Evolutionary conservation across 768 basidiomycete species (phyloP), one percentile per base, ranked within the genome.

Genomic region (Trametes cubensis): DNA sequence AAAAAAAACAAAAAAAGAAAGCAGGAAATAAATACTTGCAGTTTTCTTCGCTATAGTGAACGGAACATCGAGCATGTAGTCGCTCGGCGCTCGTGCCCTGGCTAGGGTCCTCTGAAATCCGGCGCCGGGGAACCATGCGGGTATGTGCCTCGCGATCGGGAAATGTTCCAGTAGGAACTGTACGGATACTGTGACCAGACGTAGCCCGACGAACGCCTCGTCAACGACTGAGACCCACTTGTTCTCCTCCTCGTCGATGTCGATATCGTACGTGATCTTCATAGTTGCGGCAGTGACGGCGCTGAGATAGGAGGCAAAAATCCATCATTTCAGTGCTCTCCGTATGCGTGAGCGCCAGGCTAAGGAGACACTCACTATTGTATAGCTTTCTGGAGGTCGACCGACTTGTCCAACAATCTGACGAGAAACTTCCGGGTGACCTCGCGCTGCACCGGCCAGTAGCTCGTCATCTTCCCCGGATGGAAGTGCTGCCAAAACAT

Each of bases 111-210:
- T 55, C 46, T 69, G 63, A 62, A 69, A 72, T 0, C 58, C 58
- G 6, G 69, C 70, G 4, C 71, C 71, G 5, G 71, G 71, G 28
- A 70, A 55, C 71, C 71, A 72, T 17, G n/a, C 4, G 0, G 71
- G 71, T 3, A 70, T 34, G 41, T 69, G 61, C 21, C 64, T 56
- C 14, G 69, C 39, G 25, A 55, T 20, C 5, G 65, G 65, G 4
- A 66, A 40, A 25, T 53, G 11, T 17, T 66, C 55, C 17, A 58
- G 45, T 15, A 55, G 25, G 20, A 59, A 62, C 4, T 51, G 34
- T 0, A 51, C 57, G 5, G 62, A 49, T 6, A 26, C 38, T n/a
- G 30, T 28, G 15, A 34, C 46, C 23, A 52, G 23, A 1, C 55
- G 26, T 18, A 46, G 14, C 7, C 21, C 53, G 11, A 42, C 54